Evolutionary conservation across 2,329 filamentous ascomycete genomes (phyloP).

Genomic region (Curvularia lunata): DNA sequence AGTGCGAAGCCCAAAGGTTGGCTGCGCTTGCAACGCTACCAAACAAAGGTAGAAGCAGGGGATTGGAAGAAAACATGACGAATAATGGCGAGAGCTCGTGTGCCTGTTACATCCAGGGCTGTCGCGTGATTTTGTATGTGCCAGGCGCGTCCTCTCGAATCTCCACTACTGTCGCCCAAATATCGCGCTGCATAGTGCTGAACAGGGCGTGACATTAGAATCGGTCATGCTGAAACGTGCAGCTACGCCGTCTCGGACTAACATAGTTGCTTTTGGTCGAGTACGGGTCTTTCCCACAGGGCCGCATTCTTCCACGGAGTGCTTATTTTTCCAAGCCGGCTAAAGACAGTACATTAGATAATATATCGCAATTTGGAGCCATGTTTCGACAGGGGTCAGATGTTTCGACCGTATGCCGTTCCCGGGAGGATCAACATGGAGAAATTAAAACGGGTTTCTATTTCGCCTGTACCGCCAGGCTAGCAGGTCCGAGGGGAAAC

Average conservation of each 20-base stretch:
- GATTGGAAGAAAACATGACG: constrained; percentile 32
- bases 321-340: constrained; percentile 15
- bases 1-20: constrained; percentile 41
- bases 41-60: constrained; percentile 36
- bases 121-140: constrained; percentile 18
- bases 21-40: constrained; percentile 34
- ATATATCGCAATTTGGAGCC: constrained; percentile 22
- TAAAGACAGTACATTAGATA: constrained; percentile 18
- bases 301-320: constrained; percentile 8
- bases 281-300: constrained; percentile 10
- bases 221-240: constrained; percentile 24
- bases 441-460: constrained; percentile 12
- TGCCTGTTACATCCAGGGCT: not conserved
- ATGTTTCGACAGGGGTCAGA: constrained; percentile 17
- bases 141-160: constrained; percentile 5
- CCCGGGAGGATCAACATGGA: constrained; percentile 15
- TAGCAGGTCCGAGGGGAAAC: not conserved
- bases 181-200: constrained; percentile 14
- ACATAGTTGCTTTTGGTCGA: constrained; percentile 10
- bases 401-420: constrained; percentile 20
- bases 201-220: not conserved
- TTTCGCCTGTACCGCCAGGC: constrained; percentile 5
- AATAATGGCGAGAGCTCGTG: not conserved
- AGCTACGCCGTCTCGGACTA: constrained; percentile 13
- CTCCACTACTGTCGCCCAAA: constrained; percentile 13